Base-by-base conservation (phyloP, 2,329 filamentous ascomycete genomes). In the Didymella lethalis region DNA sequence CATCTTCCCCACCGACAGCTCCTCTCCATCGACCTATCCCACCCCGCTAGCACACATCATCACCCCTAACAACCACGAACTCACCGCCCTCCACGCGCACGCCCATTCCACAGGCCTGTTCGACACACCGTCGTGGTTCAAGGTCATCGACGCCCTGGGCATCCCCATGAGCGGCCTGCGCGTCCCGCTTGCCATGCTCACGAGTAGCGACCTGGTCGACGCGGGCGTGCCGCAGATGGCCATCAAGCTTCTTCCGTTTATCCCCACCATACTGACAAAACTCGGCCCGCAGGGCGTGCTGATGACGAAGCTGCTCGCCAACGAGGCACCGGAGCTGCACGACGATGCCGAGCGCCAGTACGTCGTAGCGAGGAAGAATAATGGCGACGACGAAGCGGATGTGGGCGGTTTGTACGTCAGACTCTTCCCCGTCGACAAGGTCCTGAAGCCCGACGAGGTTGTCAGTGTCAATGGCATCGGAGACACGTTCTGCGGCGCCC, bases 381-480 rank as follows among this genome's bases (percentile, higher is more conserved):
- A 84, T 32, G 73, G 79, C 1, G 81, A 82, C 12, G 81, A 82
- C 2, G 82, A 85, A 29, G 23, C 47, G 7, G n/a, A 29, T 2
- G 80, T 83, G 0, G 81, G 93, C 0, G 94, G 93, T 0, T 83
- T 97, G 2, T 97, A 97, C 71, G 93, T 97, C 88, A 79, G 87
- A 6, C 74, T 89, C 0, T 80, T 92, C 74, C 86, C 90, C 0
- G 82, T 90, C 0, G 85, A 85, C 0, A 87, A 90, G 72, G 78
- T 81, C 16, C 83, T 97, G 6, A 58, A 67, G 2, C 76, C 80
- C 0, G 78, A 84, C 20, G 87, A 95, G 26, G 83, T 96, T 1
- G 87, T 94, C 1, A 97, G 92, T 46, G 94, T 98, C 10, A 98
- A 98, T 74, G 95, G 94, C 0, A 93, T 92, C 2, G 95, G 95